Conservation (phyloP, 2,329 filamentous ascomycete genomes). For the Venturia nashicola region DNA sequence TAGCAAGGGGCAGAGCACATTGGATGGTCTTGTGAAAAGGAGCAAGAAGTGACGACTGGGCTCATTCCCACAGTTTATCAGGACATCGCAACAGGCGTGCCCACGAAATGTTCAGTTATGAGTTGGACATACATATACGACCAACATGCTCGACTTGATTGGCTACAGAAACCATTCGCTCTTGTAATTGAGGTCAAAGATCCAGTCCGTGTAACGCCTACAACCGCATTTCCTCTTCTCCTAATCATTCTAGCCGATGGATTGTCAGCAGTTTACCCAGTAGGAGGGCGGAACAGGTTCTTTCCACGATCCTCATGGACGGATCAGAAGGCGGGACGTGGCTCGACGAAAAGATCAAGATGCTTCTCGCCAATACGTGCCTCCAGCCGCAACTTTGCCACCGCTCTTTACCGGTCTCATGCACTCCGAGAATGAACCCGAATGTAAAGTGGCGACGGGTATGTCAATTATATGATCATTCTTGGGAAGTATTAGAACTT, state of each 20-base stretch:
- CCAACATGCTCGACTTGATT: neutral
- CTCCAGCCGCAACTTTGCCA: too few species aligned
- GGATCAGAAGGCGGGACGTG: too few species aligned
- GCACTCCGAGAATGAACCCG: neutral
- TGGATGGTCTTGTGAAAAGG: constrained; percentile 12
- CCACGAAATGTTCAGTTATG: too few species aligned
- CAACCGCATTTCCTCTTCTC: neutral
- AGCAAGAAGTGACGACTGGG: constrained; percentile 2
- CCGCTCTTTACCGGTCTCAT: too few species aligned
- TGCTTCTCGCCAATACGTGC: too few species aligned
- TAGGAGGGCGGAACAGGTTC: too few species aligned
- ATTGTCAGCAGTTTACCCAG: neutral
- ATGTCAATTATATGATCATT: neutral
- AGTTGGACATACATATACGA: neutral
- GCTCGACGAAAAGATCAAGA: too few species aligned
- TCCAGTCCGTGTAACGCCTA: neutral
- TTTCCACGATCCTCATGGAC: too few species aligned
- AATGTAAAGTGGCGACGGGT: neutral
- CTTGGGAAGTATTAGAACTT: neutral
- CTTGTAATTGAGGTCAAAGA: neutral
- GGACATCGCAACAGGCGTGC: too few species aligned
- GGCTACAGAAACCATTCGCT: neutral
- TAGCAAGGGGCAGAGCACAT: constrained; percentile 10
- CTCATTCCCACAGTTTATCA: too few species aligned
- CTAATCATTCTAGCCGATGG: neutral